Percentiles rank a stretch among this genome's conserved stretches.
These are phyloP conservation scores for Barnettozyma wickerhamii DNA, from an alignment of 805 yeast species.

Conservation along the genomic window DNA sequence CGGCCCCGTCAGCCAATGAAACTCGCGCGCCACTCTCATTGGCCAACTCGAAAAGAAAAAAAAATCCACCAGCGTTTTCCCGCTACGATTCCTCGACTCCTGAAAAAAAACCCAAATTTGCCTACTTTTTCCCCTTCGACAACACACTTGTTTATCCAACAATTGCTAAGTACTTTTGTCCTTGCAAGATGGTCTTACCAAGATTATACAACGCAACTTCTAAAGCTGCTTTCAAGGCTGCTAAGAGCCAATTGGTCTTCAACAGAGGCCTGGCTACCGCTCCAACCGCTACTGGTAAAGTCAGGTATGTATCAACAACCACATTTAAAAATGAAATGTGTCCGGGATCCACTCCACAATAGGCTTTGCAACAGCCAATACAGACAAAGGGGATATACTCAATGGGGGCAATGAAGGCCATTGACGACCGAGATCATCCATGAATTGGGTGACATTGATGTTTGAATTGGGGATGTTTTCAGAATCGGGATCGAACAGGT, in stretches of 20 bases:
- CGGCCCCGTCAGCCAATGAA: conserved; percentile 11
- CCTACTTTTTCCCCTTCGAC: conserved; percentile 1
- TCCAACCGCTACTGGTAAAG: conserved; percentile 75
- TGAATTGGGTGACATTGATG: too few species aligned
- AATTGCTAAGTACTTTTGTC: conserved; percentile 10
- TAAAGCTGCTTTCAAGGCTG: conserved; percentile 85
- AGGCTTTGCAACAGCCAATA: too few species aligned
- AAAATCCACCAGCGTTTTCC: conserved; percentile 4
- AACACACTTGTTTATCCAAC: conserved; percentile 3
- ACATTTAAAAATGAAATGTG: not conserved
- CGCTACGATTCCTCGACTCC: conserved; percentile 2
- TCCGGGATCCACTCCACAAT: too few species aligned
- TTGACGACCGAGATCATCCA: too few species aligned
- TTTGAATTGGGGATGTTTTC: too few species aligned
- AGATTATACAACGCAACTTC: conserved; percentile 62
- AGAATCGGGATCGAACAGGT: too few species aligned
- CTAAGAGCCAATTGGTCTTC: conserved; percentile 74
- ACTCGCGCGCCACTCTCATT: conserved; percentile 5
- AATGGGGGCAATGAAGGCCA: too few species aligned
- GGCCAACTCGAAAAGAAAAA: conserved; percentile 5
- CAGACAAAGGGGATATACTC: too few species aligned
- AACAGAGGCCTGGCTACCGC: conserved; percentile 76
- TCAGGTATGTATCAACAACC: conserved; percentile 59
- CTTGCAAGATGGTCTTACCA: conserved; percentile 42
- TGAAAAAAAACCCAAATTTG: conserved; percentile 13